Base-by-base conservation (phyloP, 148 eudicot genomes). In the Gaultheria prostrata region DNA sequence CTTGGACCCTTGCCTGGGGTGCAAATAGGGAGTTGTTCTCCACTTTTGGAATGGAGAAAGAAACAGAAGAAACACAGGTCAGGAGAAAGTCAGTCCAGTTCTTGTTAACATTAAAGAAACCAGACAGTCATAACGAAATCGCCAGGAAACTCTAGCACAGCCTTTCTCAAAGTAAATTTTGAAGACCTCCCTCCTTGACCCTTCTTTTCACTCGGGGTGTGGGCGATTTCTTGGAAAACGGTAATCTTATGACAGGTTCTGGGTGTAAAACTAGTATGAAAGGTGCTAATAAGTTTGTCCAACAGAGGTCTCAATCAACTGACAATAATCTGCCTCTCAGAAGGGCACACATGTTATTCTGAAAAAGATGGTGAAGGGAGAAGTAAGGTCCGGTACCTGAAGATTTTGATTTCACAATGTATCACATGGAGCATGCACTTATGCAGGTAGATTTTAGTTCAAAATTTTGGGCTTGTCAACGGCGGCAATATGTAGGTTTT, bases 401-500 rank as follows among this genome's bases (percentile, higher is more conserved):
- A 70, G 46, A 70, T 59, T 70, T 70, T 6, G 45, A 70, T 70
- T 13, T 67, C 72, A 67, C 14, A 8, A 14, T 70, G 6, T 67
- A 14, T 30, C 43, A 14, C 13, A 32, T 70, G 45, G 10, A 70
- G 45, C 45, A 70, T 32, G 45, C 9, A 70, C 43, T 70, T 15
- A 15, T 70, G 75, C 75, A 67, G 75, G 45, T 33, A 70, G 45
- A 70, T 15, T 17, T 67, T 70, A 70, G 43, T 70, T 70, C 10
- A 11, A 70, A 32, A 30, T 6, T 10, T 32, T 74, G 77, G 51
- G 77, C 51, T 74, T 74, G 77, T 21, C 46, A 35, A 3, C 33
- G 8, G 78, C 78, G n/a, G 53, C 12, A 39, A 73, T 43, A 73
- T 20, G 71, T 74, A 74, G 51, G 75, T 70, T 70, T 70, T 30